Base-by-base conservation (phyloP, 2,329 filamentous ascomycete genomes). In the Dothideomycetes sp. region DNA sequence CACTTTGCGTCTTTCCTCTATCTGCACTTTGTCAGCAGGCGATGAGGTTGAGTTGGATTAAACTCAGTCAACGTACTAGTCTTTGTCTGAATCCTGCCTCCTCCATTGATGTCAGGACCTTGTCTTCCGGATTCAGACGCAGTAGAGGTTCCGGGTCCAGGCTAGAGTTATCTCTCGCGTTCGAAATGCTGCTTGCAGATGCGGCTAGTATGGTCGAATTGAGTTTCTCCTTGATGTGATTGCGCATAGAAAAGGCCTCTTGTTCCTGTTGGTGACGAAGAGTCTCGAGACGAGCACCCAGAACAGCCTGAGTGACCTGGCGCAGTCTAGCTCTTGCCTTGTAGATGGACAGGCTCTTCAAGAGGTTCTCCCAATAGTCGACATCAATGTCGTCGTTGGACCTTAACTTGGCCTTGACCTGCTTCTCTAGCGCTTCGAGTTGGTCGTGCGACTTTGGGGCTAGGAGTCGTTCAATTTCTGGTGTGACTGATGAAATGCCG, bases 361-460 rank as follows among this genome's bases (percentile, higher is more conserved):
- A 69, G 12, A 98, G 70, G 57, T 94, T 85, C 57, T 94, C 86
- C 91, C 91, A 98, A 60, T 96, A 98, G 63, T 98, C 91, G 2
- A 84, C 86, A 61, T 98, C 91, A 50, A 98, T 89, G 8, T 84
- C 80, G 56, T 95, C 88, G 56, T 94, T 81, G 6, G 86, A 93
- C 38, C 80, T 73, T 33, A 98, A 68, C 65, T 98, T 98, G 12
- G 72, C 69, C 57, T 78, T 79, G 60, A 98, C 91, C 64, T 96
- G 88, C 48, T 71, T 76, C 63, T 98, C 89, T 34, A 98, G 69
- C 13, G 75, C 75, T 56, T 88, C 82, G n/a, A 98, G 70, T 60
- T 96, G 84, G 53, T 86, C 81, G 53, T 85, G 79, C 12, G 80
- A 77, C 65, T 98, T 98, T 7, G 87, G 85, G 3, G 76, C 74